These are phyloP conservation scores for Arthromyces matolae DNA, from an alignment of 768 basidiomycete genomes.

Conservation along the genomic window DNA sequence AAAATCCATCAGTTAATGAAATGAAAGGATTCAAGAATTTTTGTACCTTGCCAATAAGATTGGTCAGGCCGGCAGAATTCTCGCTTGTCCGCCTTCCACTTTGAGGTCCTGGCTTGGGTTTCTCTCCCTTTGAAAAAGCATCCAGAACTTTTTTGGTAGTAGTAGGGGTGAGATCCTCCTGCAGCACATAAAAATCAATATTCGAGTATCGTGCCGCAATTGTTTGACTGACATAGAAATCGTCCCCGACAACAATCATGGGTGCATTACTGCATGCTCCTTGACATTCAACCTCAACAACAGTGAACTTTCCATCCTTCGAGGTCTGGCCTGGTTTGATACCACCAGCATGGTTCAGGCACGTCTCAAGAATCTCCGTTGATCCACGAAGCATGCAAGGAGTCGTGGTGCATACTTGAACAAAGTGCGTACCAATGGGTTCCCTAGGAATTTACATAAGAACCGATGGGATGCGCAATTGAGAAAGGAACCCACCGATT, in stretches of 20 bases:
- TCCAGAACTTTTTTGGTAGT: slow-evolving; percentile 78
- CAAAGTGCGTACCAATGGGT: slow-evolving; percentile 90
- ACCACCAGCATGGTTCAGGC: slow-evolving; percentile 76
- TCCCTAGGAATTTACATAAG: slow-evolving; percentile 67
- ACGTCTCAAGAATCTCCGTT: slow-evolving; percentile 83
- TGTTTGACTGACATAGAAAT: slow-evolving; percentile 76
- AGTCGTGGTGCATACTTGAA: slow-evolving; percentile 98
- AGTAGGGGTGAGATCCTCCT: slow-evolving; percentile 83
- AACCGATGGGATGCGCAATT: background rate
- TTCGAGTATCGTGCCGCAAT: background rate
- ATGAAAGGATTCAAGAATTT: background rate
- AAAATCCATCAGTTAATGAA: slow-evolving; percentile 7
- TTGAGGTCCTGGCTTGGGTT: slow-evolving; percentile 93
- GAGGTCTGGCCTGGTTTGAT: slow-evolving; percentile 92
- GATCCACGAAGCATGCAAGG: slow-evolving; percentile 96
- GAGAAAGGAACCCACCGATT: slow-evolving; percentile 66
- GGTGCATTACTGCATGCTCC: slow-evolving; percentile 98
- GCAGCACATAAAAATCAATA: slow-evolving; percentile 12
- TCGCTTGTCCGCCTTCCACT: slow-evolving; percentile 83
- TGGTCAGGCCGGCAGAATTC: slow-evolving; percentile 88
- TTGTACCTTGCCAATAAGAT: slow-evolving; percentile 68
- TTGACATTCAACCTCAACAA: slow-evolving; percentile 97
- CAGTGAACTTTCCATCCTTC: slow-evolving; percentile 92
- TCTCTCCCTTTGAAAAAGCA: slow-evolving; percentile 75
- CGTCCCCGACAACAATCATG: slow-evolving; percentile 94